phyloP scores from a whole-genome alignment of 2,329 filamentous ascomycete genomes.

The Diaporthe nobilis region DNA sequence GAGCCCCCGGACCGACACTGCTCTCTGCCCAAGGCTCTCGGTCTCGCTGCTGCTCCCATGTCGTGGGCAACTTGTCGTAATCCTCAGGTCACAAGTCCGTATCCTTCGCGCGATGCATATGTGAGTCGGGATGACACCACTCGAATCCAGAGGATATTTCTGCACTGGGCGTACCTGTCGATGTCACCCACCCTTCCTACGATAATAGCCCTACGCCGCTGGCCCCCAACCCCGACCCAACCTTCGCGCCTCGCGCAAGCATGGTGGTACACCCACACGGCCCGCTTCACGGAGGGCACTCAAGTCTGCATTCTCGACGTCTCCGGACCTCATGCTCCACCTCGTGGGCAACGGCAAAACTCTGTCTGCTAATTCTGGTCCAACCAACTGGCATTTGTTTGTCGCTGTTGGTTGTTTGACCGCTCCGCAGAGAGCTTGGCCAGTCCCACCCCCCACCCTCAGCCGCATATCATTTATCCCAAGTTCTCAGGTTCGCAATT shows the following conservation, averaged over 20 bases:
- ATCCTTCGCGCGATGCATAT: neutral
- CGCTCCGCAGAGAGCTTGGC: slow-evolving; percentile 22
- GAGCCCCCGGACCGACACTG: neutral
- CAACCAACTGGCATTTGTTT: neutral
- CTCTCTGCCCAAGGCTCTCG: neutral
- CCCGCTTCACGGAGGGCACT: slow-evolving; percentile 10
- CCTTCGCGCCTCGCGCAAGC: neutral
- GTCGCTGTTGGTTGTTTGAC: slow-evolving; percentile 25
- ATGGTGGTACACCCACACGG: neutral
- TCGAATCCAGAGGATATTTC: slow-evolving; percentile 8
- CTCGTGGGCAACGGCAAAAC: neutral
- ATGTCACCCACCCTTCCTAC: slow-evolving; percentile 29
- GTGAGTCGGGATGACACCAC: neutral
- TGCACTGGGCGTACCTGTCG: neutral
- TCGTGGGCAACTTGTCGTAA: neutral
- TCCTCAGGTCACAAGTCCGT: neutral
- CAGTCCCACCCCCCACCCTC: slow-evolving; percentile 19
- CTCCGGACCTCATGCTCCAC: slow-evolving; percentile 5
- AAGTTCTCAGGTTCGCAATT: neutral
- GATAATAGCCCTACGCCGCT: neutral
- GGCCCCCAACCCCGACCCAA: slow-evolving; percentile 11
- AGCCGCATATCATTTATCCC: slow-evolving; percentile 25
- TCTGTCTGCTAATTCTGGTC: slow-evolving; percentile 15
- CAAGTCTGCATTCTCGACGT: slow-evolving; percentile 7
- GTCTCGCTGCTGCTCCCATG: neutral